Conservation (phyloP, 345 rosid genomes). For the Atalantia buxifolia region DNA sequence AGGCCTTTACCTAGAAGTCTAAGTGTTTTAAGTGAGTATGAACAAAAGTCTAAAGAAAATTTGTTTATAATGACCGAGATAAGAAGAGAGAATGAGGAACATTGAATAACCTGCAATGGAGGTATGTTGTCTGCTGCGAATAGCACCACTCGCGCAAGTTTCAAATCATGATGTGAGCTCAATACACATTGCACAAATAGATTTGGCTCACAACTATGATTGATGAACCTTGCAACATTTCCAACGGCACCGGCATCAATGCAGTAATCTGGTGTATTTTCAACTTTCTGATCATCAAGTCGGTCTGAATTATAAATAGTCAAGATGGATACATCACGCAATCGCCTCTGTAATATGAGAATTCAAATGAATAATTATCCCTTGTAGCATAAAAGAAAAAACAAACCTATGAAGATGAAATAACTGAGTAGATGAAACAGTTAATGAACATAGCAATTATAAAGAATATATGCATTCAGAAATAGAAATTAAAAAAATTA, state of each 20-base stretch:
- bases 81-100: background rate
- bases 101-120: conserved; percentile 67
- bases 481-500: background rate
- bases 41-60: background rate
- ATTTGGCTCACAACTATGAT: conserved; percentile 95
- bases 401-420: background rate
- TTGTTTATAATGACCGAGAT: background rate
- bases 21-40: background rate
- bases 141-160: conserved; percentile 80
- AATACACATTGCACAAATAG: conserved; percentile 86
- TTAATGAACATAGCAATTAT: background rate
- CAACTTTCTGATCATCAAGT: conserved; percentile 43
- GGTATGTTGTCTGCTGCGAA: conserved; percentile 97
- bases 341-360: conserved; percentile 54
- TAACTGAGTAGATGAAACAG: background rate
- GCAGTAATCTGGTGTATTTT: conserved; percentile 76
- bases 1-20: background rate
- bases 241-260: conserved; percentile 85
- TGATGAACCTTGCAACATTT: conserved; percentile 84
- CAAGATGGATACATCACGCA: conserved; percentile 42
- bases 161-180: conserved; percentile 75
- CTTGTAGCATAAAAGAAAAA: background rate
- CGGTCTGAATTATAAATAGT: conserved; percentile 15
- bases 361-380: background rate
- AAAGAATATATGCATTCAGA: background rate